Evolutionary conservation across 1,284 basidiomycete genomes (phyloP), one percentile per base, ranked within the genome.

Genomic region (Puccinia horiana): DNA sequence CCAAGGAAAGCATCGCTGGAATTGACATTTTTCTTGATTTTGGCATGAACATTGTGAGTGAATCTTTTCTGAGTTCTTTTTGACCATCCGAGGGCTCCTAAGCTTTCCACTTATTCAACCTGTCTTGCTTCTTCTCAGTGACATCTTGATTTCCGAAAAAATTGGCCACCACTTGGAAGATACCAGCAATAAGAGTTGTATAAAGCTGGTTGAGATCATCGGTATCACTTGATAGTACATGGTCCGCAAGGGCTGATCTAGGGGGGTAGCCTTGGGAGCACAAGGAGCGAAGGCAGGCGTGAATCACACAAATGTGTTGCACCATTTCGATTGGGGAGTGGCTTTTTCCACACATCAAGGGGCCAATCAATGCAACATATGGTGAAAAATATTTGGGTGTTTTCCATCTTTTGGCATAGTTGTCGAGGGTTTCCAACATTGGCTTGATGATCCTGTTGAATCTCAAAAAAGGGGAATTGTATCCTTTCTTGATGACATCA

Each of bases 81-180:
- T 5, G 18, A 5, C 37, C 5, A 42, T 26, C 29, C 65, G 26
- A 69, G 37, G 23, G 18, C 4, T 69, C 40, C 42, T n/a, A 47
- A 69, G 42, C 65, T 69, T 44, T 69, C 65, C 65, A 69, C 37
- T 69, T n/a, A 18, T 69, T 42, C 16, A 69, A 26, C 65, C 65
- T 23, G 3, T 69, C 37, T 69, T 69, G 40, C 37, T 42, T 69
- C 6, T 42, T 32, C 23, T 69, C 20, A 9, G 37, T 32, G 65
- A 18, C n/a, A 69, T 47, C 18, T 32, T 44, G 65, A 44, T 26
- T n/a, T 35, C 35, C 42, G 20, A 69, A 69, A 69, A 69, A 69
- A 47, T 69, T 44, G 65, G 65, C 65, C 2, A 29, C 65, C 32
- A 69, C 65, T 47, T 47, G 35, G 20, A 69, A 69, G 42, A 69